These are phyloP conservation scores for Nannizziopsis arthrosporioides DNA, from an alignment of 2,329 filamentous ascomycete genomes.

Conservation along the genomic window DNA sequence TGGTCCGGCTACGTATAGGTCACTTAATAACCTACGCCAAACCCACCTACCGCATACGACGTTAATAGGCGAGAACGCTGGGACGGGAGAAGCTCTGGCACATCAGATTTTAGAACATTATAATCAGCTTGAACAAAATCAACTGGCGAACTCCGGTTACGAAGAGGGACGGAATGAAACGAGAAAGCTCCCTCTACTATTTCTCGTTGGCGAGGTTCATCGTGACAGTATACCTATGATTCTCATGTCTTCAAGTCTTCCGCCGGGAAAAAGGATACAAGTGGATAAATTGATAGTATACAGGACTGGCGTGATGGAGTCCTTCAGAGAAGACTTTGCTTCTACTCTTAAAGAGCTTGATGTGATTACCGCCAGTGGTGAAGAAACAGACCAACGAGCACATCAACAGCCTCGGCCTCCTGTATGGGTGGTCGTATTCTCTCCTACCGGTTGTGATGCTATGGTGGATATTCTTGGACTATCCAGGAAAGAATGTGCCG, in stretches of 20 bases:
- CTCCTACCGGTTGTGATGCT: constrained; percentile 49
- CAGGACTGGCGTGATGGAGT: constrained; percentile 68
- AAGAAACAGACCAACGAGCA: constrained; percentile 12
- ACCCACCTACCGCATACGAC: constrained; percentile 39
- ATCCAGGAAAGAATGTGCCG: constrained; percentile 27
- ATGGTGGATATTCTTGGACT: constrained; percentile 46
- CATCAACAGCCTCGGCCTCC: constrained; percentile 11
- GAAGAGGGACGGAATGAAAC: constrained; percentile 33
- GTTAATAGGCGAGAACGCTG: constrained; percentile 68
- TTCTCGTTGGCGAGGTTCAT: constrained; percentile 80
- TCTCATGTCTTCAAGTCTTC: constrained; percentile 49
- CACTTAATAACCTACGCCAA: constrained; percentile 46
- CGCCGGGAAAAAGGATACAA: constrained; percentile 42
- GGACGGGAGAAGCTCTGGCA: constrained; percentile 71
- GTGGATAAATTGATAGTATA: constrained; percentile 80
- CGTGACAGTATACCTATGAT: constrained; percentile 81
- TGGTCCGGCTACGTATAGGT: constrained; percentile 47
- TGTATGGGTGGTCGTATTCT: constrained; percentile 42
- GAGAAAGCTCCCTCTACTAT: constrained; percentile 53
- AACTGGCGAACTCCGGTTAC: constrained; percentile 5
- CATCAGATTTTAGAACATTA: constrained; percentile 71
- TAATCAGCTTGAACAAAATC: constrained; percentile 28
- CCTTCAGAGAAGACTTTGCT: constrained; percentile 59
- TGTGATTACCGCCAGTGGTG: constrained; percentile 30
- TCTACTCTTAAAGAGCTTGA: constrained; percentile 32